phyloP scores from a whole-genome alignment of 768 basidiomycete genomes.

The Pseudohyphozyma bogoriensis region DNA sequence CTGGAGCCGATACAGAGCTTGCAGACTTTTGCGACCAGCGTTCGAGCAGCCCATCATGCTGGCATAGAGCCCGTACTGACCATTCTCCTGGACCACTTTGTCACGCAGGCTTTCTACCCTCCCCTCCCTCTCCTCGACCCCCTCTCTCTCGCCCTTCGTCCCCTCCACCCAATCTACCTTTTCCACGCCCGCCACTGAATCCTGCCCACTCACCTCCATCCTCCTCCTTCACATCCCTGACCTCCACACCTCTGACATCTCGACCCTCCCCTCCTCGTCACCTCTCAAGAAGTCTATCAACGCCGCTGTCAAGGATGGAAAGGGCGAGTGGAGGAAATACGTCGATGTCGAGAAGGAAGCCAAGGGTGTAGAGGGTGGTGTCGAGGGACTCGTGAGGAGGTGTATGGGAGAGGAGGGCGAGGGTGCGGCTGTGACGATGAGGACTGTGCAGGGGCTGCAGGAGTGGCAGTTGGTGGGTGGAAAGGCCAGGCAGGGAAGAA shows the following conservation, averaged over 20 bases:
- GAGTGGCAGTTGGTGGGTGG: neutral
- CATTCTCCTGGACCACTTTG: neutral
- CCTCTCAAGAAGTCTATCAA: neutral
- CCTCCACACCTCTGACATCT: slow-evolving; percentile 21
- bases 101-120: neutral
- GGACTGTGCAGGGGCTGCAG: slow-evolving; percentile 2
- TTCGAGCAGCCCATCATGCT: neutral
- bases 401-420: slow-evolving; percentile 1
- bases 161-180: neutral
- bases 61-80: neutral
- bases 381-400: neutral
- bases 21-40: neutral
- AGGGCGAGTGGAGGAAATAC: neutral
- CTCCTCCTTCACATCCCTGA: slow-evolving; percentile 15
- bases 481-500: neutral
- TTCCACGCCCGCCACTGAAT: neutral
- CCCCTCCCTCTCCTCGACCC: neutral
- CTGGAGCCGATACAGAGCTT: neutral
- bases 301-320: neutral
- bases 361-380: neutral
- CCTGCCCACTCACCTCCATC: slow-evolving; percentile 14
- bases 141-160: neutral
- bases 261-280: slow-evolving; percentile 8
- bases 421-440: slow-evolving; percentile 9
- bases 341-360: neutral